Percentiles rank a stretch among this genome's conserved stretches.
Conservation (phyloP, 1,284 basidiomycete species). For the Sphagnurus paluster region DNA sequence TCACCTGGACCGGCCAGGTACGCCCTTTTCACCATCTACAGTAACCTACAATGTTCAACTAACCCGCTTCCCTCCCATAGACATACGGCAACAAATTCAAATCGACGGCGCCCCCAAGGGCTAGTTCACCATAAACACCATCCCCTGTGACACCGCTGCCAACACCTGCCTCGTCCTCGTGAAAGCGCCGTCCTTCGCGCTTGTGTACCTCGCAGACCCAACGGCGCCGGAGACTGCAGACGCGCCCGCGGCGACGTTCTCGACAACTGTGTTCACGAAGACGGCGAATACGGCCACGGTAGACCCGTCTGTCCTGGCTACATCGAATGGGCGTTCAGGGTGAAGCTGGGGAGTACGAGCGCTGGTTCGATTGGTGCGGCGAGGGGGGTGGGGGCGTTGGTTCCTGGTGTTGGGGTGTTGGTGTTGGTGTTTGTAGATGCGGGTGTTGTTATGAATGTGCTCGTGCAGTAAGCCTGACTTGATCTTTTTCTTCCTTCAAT, state of each 20-base stretch:
- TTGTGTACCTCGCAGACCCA: slow-evolving; percentile 65
- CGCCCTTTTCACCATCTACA: slow-evolving; percentile 5
- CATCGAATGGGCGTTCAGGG: slow-evolving; percentile 50
- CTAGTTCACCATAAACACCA: slow-evolving; percentile 45
- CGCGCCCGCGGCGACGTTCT: slow-evolving; percentile 45
- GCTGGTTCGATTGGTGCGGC: slow-evolving; percentile 8
- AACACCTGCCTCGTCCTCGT: slow-evolving; percentile 60
- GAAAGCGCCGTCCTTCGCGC: slow-evolving; percentile 65
- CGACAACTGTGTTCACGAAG: slow-evolving; percentile 53
- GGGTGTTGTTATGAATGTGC: slow-evolving; percentile 5
- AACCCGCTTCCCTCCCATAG: slow-evolving; percentile 34
- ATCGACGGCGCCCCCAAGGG: slow-evolving; percentile 67
- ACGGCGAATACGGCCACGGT: slow-evolving; percentile 48
- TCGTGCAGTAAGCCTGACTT: slow-evolving; percentile 19
- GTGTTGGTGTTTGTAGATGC: slow-evolving; percentile 7
- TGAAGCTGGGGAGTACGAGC: slow-evolving; percentile 44
- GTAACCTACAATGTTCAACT: slow-evolving; percentile 8
- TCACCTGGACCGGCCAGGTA: slow-evolving; percentile 70
- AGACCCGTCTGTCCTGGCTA: slow-evolving; percentile 42
- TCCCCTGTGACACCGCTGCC: slow-evolving; percentile 46
- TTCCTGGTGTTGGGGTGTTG: slow-evolving; percentile 5
- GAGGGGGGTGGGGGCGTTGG: slow-evolving; percentile 1
- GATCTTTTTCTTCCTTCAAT: no score
- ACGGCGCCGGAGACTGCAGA: slow-evolving; percentile 26
- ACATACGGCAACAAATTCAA: slow-evolving; percentile 65